Evolutionary conservation across 441 rosid genomes (phyloP).

Genomic region (Breynia disticha): DNA sequence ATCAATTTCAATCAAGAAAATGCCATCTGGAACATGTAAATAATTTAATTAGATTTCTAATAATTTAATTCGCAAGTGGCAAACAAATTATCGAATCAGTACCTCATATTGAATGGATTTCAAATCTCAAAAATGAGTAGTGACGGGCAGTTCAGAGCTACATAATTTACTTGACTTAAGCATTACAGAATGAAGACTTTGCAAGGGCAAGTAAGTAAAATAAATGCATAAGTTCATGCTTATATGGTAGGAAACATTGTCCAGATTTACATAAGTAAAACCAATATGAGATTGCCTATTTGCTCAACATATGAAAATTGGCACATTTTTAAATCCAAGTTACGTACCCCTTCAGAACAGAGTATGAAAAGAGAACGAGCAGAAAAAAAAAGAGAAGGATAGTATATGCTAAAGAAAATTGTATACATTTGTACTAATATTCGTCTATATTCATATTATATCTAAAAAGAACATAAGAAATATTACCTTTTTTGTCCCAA

Average conservation of each 20-base stretch:
- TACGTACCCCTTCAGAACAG: neutral
- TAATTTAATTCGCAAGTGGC: neutral
- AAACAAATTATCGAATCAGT: too few species aligned
- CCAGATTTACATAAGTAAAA: neutral
- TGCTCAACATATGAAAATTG: neutral
- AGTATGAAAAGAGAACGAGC: neutral
- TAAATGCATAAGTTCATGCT: too few species aligned
- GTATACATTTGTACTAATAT: too few species aligned
- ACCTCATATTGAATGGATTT: too few species aligned
- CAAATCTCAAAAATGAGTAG: too few species aligned
- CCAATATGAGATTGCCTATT: neutral
- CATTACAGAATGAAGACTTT: too few species aligned
- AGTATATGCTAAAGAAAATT: too few species aligned
- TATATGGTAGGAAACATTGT: neutral
- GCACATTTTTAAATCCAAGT: neutral
- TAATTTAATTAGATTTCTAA: neutral
- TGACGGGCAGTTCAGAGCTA: too few species aligned
- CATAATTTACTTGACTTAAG: too few species aligned
- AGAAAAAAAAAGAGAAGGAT: neutral
- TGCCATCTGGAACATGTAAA: slow-evolving; percentile 50
- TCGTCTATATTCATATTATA: too few species aligned
- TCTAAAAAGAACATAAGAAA: neutral
- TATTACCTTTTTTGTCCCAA: slow-evolving; percentile 91
- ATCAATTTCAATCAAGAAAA: slow-evolving; percentile 68
- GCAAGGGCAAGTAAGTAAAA: too few species aligned